These are phyloP conservation scores for Ogataea glucozyma DNA, from an alignment of 805 yeast genomes.

Conservation along the genomic window DNA sequence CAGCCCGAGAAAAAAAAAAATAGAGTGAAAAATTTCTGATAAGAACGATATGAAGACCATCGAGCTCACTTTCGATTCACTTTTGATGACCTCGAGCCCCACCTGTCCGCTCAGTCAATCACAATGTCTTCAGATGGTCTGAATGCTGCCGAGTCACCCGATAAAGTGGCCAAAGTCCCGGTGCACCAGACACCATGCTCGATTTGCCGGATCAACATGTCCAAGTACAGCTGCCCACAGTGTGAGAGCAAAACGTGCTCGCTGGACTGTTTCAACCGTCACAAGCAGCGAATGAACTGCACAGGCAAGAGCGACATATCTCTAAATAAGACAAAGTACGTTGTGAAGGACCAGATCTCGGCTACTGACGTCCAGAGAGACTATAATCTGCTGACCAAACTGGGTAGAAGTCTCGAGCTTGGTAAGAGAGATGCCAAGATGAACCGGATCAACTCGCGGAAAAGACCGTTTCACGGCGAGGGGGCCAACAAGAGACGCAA, in stretches of 20 bases:
- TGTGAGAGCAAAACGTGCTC: slow-evolving; percentile 71
- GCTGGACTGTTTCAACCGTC: slow-evolving; percentile 66
- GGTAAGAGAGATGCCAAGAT: slow-evolving; percentile 56
- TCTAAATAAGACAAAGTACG: slow-evolving; percentile 48
- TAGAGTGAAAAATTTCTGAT: slow-evolving; percentile 2
- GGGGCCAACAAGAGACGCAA: slow-evolving; percentile 29
- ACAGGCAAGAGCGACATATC: slow-evolving; percentile 58
- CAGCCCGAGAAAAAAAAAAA: not conserved
- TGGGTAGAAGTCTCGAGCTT: slow-evolving; percentile 62
- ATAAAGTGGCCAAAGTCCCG: slow-evolving; percentile 2
- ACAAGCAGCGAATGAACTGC: slow-evolving; percentile 64
- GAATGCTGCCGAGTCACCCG: too few relatives aligned
- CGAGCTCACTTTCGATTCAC: not conserved
- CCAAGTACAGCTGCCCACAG: slow-evolving; percentile 80
- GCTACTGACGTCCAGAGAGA: slow-evolving; percentile 70
- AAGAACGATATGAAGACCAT: not conserved
- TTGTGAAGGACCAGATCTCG: slow-evolving; percentile 48
- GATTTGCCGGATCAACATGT: slow-evolving; percentile 43
- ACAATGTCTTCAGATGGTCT: too few relatives aligned
- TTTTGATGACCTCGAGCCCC: not conserved
- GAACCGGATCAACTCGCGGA: slow-evolving; percentile 39
- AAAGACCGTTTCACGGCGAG: slow-evolving; percentile 20
- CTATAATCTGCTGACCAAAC: slow-evolving; percentile 66
- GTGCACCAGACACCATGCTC: slow-evolving; percentile 37
- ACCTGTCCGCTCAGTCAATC: not conserved